phyloP scores from a whole-genome alignment of 305 asterid species.

The Fraxinus baroniana region DNA sequence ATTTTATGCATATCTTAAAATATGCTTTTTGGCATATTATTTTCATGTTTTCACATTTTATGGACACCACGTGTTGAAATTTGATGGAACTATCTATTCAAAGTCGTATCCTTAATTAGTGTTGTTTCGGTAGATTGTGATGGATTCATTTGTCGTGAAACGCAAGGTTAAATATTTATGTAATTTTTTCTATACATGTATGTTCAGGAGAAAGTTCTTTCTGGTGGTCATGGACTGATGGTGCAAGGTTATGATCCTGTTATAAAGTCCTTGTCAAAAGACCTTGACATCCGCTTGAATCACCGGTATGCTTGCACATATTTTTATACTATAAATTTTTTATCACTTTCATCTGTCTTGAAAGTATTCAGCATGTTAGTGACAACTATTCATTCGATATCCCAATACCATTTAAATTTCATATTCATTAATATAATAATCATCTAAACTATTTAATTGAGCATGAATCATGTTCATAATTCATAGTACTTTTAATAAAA shows the following conservation, averaged over 20 bases:
- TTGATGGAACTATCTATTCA: constrained; percentile 1
- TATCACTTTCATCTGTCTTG: neutral
- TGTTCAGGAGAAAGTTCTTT: constrained; percentile 84
- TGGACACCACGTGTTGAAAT: constrained; percentile 3
- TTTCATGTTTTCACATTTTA: neutral
- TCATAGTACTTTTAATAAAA: neutral
- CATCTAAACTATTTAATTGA: constrained; percentile 17
- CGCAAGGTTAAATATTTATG: constrained; percentile 19
- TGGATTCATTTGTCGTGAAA: constrained; percentile 7
- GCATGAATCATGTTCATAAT: neutral
- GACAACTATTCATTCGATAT: neutral
- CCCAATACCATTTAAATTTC: neutral
- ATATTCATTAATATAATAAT: neutral
- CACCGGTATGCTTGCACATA: constrained; percentile 60
- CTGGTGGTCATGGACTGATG: constrained; percentile 99
- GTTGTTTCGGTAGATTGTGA: constrained; percentile 3
- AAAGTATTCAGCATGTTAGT: neutral
- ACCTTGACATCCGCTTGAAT: constrained; percentile 76
- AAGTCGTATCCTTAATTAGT: neutral
- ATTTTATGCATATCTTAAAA: constrained; percentile 7
- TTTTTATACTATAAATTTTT: neutral
- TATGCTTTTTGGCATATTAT: neutral
- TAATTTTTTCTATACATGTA: constrained; percentile 19
- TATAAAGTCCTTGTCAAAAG: constrained; percentile 67
- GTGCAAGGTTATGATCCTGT: constrained; percentile 94